phyloP scores from a whole-genome alignment of 345 rosid species.

The Excoecaria agallocha region DNA sequence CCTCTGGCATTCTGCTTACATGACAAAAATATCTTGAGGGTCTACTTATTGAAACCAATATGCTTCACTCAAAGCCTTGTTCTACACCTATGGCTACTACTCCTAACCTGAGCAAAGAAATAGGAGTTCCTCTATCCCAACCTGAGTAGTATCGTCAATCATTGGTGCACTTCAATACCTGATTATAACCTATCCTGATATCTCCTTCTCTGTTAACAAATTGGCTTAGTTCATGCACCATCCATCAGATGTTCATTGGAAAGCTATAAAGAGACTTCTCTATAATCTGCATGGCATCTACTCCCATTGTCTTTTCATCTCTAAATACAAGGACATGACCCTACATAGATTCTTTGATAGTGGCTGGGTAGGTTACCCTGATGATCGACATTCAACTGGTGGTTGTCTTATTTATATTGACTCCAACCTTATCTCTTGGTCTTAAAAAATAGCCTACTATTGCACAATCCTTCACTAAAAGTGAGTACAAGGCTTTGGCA shows the following conservation, averaged over 20 bases:
- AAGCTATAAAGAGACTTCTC: background rate
- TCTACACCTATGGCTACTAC: no score
- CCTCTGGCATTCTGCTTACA: no score
- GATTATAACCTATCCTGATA: no score
- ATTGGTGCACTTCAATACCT: background rate
- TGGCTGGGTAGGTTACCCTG: background rate
- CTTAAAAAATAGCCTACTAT: background rate
- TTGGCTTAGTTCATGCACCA: background rate
- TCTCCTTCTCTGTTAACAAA: background rate
- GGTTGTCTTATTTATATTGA: background rate
- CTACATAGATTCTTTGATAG: background rate
- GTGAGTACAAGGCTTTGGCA: background rate
- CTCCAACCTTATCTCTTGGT: background rate
- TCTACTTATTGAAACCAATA: no score
- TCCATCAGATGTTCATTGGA: background rate
- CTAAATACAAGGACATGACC: background rate
- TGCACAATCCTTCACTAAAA: background rate
- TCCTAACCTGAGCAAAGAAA: background rate
- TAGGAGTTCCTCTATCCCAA: background rate
- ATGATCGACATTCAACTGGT: background rate
- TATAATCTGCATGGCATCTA: background rate
- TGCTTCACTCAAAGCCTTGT: background rate
- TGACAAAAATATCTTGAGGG: no score
- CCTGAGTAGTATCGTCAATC: background rate
- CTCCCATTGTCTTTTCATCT: background rate